Base-by-base conservation (phyloP, 176 grass and related monocot genomes). In the Oryza meyeriana region DNA sequence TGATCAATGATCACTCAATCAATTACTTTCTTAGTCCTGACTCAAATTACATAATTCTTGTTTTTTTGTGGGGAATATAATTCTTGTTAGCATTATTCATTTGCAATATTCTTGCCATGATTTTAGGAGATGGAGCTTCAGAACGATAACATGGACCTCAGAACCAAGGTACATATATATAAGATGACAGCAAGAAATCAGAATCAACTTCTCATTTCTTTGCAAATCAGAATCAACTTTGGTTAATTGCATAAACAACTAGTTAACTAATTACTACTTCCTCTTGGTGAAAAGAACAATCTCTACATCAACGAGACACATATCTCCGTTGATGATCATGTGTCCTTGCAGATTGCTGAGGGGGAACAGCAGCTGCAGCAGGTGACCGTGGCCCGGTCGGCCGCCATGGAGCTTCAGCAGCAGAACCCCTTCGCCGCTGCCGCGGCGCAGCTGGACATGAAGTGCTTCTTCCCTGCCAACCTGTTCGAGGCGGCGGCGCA, bases 61-160 rank as follows among this genome's bases (percentile, higher is more conserved):
- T 36, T n/a, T n/a, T n/a, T n/a, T n/a, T n/a, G n/a, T n/a, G n/a
- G n/a, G n/a, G n/a, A n/a, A n/a, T n/a, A 10, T 57, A 42, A 30
- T 40, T 29, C 0, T 65, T 14, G n/a, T n/a, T 79, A 74, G 10
- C 5, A 74, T 68, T 75, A 59, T 81, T 31, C 17, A 18, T 81
- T 80, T 72, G 28, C 30, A 20, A 59, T 71, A 30, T 48, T n/a
- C 22, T 74, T 73, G 29, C 45, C 35, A 27, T 64, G 34, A 69
- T 30, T 50, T 16, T 55, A 94, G 92, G 92, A 94, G 82, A 64
- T 88, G 24, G 92, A 94, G 77, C 92, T 94, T 66, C 92, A 89
- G 61, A 89, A 59, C 82, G 92, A 91, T 73, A 88, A 91, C 48
- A 87, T 87, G 84, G 72, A 82, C 63, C 86, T 94, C 68, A 87